These are phyloP conservation scores for Primulina eburnea DNA, from an alignment of 257 asterid species.

Conservation along the genomic window DNA sequence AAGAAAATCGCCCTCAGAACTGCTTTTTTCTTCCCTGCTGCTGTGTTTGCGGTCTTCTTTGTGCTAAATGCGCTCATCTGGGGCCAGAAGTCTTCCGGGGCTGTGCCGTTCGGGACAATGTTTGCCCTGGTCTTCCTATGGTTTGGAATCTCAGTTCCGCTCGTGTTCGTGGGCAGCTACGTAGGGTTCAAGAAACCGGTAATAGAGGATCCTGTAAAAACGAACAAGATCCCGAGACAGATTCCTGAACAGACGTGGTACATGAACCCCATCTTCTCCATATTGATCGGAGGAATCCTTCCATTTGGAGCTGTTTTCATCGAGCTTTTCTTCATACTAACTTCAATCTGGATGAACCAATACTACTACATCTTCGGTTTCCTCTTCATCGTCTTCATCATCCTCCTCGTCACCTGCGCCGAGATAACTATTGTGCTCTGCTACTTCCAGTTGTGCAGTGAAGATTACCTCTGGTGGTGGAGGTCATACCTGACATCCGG, in stretches of 20 bases:
- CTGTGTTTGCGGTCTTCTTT: conserved; percentile 54
- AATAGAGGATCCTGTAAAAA: conserved; percentile 66
- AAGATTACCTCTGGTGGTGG: conserved; percentile 88
- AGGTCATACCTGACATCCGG: conserved; percentile 70
- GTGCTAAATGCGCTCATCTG: conserved; percentile 70
- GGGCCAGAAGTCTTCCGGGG: conserved; percentile 82
- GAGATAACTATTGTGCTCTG: conserved; percentile 72
- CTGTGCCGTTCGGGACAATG: conserved; percentile 79
- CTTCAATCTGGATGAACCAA: conserved; percentile 82
- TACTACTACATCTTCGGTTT: conserved; percentile 87
- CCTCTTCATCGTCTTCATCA: conserved; percentile 68
- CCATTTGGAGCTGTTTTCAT: conserved; percentile 80
- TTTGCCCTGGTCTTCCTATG: conserved; percentile 66
- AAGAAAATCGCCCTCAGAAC: conserved; percentile 63
- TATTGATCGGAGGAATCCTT: conserved; percentile 68
- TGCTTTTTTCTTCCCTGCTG: conserved; percentile 58
- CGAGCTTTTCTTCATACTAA: conserved; percentile 76
- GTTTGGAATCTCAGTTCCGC: conserved; percentile 82
- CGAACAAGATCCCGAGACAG: conserved; percentile 68
- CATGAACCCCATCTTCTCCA: conserved; percentile 59
- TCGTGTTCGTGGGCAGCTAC: conserved; percentile 66
- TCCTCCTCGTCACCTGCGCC: conserved; percentile 71
- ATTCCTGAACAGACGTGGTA: conserved; percentile 81
- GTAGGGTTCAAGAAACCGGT: conserved; percentile 63
- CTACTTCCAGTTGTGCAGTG: conserved; percentile 82